phyloP scores from a whole-genome alignment of 2,329 filamentous ascomycete species.

The Venturia carpophila region DNA sequence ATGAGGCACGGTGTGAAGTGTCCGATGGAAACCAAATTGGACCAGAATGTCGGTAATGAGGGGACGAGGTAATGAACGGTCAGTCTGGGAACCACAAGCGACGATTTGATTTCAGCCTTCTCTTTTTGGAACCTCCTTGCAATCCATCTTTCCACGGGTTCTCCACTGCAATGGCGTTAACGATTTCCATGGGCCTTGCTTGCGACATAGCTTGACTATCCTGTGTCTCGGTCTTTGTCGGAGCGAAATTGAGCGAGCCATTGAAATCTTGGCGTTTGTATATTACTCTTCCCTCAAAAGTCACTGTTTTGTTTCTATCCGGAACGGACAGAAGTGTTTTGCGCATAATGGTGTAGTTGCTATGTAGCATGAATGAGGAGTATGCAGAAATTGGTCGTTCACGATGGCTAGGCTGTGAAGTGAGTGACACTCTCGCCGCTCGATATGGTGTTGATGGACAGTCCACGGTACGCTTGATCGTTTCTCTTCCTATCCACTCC shows the following conservation, averaged over 20 bases:
- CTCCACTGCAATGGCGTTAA: slow-evolving; percentile 5
- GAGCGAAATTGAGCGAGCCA: slow-evolving; percentile 4
- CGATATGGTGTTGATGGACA: too few relatives aligned
- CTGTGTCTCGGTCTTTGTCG: neutral
- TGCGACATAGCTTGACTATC: slow-evolving; percentile 1
- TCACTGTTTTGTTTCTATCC: neutral
- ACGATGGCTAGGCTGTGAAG: neutral
- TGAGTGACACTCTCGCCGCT: neutral
- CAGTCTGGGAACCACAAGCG: slow-evolving; percentile 8
- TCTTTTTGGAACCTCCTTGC: slow-evolving; percentile 1
- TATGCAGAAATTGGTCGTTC: neutral
- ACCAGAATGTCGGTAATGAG: slow-evolving; percentile 11
- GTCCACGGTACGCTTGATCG: too few relatives aligned
- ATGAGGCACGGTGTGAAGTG: neutral
- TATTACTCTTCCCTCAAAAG: slow-evolving; percentile 5
- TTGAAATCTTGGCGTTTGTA: slow-evolving; percentile 13
- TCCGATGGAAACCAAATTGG: slow-evolving; percentile 1
- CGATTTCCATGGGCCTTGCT: slow-evolving; percentile 1
- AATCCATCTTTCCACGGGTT: neutral
- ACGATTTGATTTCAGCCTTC: slow-evolving; percentile 10
- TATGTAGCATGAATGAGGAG: neutral
- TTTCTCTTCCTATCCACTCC: too few relatives aligned
- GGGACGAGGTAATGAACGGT: slow-evolving; percentile 14
- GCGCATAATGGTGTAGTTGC: neutral
- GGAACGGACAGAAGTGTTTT: neutral